These are phyloP conservation scores for Davidsoniella neocaledoniae DNA, from an alignment of 2,329 filamentous ascomycete genomes.

Conservation along the genomic window DNA sequence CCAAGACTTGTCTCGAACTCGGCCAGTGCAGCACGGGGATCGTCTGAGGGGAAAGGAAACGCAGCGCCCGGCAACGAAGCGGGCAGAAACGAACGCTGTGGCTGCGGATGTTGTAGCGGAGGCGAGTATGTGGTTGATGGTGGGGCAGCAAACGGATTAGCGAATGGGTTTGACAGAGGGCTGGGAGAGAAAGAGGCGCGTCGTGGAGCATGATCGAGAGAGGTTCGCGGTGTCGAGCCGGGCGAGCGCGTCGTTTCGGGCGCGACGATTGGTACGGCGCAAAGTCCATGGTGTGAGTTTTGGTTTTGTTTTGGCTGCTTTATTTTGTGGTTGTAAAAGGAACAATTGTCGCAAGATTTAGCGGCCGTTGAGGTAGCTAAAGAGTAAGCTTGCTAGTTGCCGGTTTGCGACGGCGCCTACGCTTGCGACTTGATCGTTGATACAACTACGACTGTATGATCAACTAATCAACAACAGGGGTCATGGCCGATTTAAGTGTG, in stretches of 20 bases:
- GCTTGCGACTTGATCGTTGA: no score
- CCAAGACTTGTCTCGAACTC: constrained; percentile 87
- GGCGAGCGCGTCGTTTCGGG: constrained; percentile 77
- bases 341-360: no score
- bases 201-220: constrained; percentile 36
- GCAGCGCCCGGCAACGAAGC: constrained; percentile 19
- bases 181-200: constrained; percentile 35
- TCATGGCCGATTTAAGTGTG: background rate
- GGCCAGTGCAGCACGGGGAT: constrained; percentile 42
- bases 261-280: constrained; percentile 86
- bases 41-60: constrained; percentile 20
- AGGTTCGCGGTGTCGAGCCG: constrained; percentile 34
- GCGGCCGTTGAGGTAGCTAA: no score
- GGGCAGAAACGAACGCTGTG: constrained; percentile 19
- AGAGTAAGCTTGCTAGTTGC: no score
- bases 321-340: no score
- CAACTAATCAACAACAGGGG: no score
- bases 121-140: constrained; percentile 23
- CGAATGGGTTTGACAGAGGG: constrained; percentile 14
- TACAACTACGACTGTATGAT: no score
- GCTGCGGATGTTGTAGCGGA: constrained; percentile 24
- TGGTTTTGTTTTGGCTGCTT: no score
- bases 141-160: constrained; percentile 13
- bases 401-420: no score
- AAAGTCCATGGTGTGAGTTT: constrained; percentile 55